A percentile compares a stretch with the other conserved stretches of the same genome.
Conservation (phyloP, 2,329 filamentous ascomycete species). For the Chrysosporium keratinophilum region DNA sequence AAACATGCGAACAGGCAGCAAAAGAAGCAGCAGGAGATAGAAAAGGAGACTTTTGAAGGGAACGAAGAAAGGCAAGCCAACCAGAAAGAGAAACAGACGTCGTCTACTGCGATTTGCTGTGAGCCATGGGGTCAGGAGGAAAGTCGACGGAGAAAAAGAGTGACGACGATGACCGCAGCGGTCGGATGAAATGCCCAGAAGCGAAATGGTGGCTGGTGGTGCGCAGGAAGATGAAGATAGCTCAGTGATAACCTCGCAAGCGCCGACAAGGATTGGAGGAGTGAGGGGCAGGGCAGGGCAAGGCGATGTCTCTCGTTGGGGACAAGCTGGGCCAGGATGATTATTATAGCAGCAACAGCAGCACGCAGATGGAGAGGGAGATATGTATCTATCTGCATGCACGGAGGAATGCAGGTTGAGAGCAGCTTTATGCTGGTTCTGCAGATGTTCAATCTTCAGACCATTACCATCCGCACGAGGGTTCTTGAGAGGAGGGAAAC, state of each 20-base stretch:
- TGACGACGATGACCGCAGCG: background rate
- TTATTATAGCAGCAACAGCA: background rate
- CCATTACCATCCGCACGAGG: background rate
- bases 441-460: background rate
- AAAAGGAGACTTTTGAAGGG: background rate
- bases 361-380: background rate
- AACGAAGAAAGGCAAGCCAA: background rate
- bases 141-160: constrained; percentile 3
- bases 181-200: background rate
- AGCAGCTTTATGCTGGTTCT: background rate
- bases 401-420: constrained; percentile 4
- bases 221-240: constrained; percentile 5
- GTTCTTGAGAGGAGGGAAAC: background rate
- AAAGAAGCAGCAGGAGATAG: background rate
- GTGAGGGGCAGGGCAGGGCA: constrained; percentile 7
- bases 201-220: constrained; percentile 13
- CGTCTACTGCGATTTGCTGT: constrained; percentile 10
- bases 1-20: background rate
- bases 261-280: constrained; percentile 12
- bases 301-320: background rate
- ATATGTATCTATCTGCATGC: background rate
- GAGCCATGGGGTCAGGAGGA: background rate
- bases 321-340: too few relatives aligned
- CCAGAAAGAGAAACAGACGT: background rate
- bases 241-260: constrained; percentile 10